phyloP scores from a whole-genome alignment of 78 protist genomes.

The Dictyostelium intermedium region DNA sequence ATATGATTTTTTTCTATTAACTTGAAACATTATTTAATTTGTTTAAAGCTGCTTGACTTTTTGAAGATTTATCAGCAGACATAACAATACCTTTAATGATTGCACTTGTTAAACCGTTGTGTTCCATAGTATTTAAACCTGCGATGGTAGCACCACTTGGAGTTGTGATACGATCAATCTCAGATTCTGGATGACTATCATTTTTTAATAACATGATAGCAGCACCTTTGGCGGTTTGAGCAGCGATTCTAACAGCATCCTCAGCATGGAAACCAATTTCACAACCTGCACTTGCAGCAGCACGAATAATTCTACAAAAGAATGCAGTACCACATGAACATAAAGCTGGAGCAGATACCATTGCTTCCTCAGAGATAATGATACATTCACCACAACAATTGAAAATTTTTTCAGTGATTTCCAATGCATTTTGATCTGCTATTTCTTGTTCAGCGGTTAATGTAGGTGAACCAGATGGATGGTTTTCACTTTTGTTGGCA shows the following conservation, averaged over 20 bases:
- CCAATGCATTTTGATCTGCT: constrained; percentile 9
- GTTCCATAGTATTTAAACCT: constrained; percentile 76
- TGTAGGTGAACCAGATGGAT: background rate
- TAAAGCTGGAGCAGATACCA: background rate
- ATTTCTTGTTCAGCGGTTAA: background rate
- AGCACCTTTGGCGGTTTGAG: constrained; percentile 82
- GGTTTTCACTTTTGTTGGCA: constrained; percentile 26
- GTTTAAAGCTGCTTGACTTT: background rate
- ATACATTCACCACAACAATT: constrained; percentile 23
- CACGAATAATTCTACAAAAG: constrained; percentile 65
- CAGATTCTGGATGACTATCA: constrained; percentile 63
- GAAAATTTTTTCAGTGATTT: constrained; percentile 24
- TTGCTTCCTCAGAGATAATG: background rate
- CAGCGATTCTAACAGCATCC: constrained; percentile 75
- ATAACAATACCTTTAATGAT: constrained; percentile 74
- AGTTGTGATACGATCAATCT: constrained; percentile 33
- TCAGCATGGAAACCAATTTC: constrained; percentile 78
- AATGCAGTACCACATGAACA: constrained; percentile 79
- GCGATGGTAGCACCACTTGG: constrained; percentile 67
- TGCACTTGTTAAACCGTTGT: constrained; percentile 62
- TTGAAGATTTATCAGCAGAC: constrained; percentile 67
- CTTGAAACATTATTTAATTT: background rate
- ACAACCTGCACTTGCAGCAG: constrained; percentile 69
- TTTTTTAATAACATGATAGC: constrained; percentile 38
- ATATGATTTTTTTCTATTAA: background rate